Evolutionary conservation across 139 green algal genomes (phyloP).

Genomic region (Mesotaenium endlicherianum): DNA sequence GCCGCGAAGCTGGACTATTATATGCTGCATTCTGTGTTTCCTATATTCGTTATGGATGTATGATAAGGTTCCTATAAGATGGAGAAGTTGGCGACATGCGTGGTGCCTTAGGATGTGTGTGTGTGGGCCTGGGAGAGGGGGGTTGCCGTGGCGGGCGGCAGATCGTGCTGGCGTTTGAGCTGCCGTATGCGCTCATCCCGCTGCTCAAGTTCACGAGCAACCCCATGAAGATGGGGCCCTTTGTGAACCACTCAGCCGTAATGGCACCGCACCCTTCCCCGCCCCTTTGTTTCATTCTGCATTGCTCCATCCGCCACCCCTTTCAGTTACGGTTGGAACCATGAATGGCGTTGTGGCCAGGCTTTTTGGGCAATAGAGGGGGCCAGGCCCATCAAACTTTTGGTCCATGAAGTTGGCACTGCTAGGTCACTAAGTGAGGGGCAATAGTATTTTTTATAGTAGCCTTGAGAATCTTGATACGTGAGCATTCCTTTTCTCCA

Average conservation of each 20-base stretch:
- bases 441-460: background rate
- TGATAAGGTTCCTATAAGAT: too few relatives aligned
- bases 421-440: background rate
- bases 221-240: constrained; percentile 44
- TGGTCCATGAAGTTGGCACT: constrained; percentile 7
- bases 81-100: too few relatives aligned
- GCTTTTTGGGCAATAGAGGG: too few relatives aligned
- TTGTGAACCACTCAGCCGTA: constrained; percentile 24
- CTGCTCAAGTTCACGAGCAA: constrained; percentile 59
- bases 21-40: too few relatives aligned
- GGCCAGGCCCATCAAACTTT: too few relatives aligned
- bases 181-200: constrained; percentile 59
- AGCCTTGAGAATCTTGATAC: too few relatives aligned
- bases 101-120: too few relatives aligned
- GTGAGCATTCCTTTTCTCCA: background rate
- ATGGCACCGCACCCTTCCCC: background rate
- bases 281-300: background rate
- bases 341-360: background rate
- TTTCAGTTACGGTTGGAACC: background rate
- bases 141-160: constrained; percentile 3
- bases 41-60: too few relatives aligned
- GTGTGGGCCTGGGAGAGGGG: too few relatives aligned
- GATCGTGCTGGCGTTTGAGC: constrained; percentile 53
- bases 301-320: background rate
- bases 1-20: too few relatives aligned